These are phyloP conservation scores for Sesbania bispinosa DNA, from an alignment of 306 rosid species.

Conservation along the genomic window DNA sequence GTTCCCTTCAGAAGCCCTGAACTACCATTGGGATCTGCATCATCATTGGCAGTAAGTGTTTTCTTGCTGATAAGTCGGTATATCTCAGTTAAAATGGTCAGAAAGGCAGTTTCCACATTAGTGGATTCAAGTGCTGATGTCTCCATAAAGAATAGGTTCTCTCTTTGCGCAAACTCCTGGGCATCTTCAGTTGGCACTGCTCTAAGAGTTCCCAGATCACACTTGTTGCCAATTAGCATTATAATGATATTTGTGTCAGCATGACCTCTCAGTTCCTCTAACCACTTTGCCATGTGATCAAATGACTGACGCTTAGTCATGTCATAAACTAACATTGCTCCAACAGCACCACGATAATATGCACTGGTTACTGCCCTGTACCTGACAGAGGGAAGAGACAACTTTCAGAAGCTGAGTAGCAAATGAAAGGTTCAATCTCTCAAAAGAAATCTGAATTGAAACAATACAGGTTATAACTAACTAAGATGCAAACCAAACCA, in stretches of 20 bases:
- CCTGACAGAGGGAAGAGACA: constrained; percentile 32
- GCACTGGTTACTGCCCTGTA: constrained; percentile 93
- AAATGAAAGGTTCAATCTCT: not conserved
- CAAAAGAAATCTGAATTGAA: not conserved
- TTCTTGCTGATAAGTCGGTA: constrained; percentile 73
- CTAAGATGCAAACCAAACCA: not conserved
- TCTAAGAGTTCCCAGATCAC: constrained; percentile 69
- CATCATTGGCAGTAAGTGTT: constrained; percentile 58
- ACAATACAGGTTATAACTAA: not conserved
- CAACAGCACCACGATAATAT: constrained; percentile 92
- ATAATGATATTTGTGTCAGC: constrained; percentile 79
- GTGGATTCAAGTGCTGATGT: constrained; percentile 89
- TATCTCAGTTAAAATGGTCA: constrained; percentile 71
- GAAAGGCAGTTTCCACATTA: constrained; percentile 80
- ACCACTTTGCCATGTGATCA: constrained; percentile 85
- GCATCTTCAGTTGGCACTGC: constrained; percentile 94
- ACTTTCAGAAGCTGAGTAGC: not conserved
- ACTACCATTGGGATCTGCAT: constrained; percentile 39
- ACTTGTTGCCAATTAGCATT: constrained; percentile 86
- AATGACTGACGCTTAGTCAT: constrained; percentile 86
- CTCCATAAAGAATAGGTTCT: constrained; percentile 90
- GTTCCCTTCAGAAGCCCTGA: constrained; percentile 73
- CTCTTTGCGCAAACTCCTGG: constrained; percentile 83
- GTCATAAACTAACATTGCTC: constrained; percentile 89
- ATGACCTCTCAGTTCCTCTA: constrained; percentile 84